These are phyloP conservation scores for Dioscorea cayenensis DNA, from an alignment of 116 monocot species.

Conservation along the genomic window DNA sequence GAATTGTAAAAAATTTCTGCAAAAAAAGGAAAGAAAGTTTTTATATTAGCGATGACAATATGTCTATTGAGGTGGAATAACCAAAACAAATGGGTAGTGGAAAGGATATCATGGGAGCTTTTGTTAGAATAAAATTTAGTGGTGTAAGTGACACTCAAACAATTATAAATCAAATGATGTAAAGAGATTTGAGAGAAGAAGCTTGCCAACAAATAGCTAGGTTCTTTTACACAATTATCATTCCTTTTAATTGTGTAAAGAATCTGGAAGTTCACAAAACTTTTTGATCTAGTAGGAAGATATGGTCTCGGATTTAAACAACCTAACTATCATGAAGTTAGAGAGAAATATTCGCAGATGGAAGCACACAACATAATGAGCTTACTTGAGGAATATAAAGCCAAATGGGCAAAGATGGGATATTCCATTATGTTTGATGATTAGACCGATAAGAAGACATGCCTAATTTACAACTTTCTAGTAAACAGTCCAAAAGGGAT, in stretches of 20 bases:
- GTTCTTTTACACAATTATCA: background rate
- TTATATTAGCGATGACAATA: background rate
- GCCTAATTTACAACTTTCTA: background rate
- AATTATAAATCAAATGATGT: background rate
- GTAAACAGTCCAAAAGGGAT: constrained; percentile 8
- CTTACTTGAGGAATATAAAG: background rate
- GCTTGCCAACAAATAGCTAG: background rate
- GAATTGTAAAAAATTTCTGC: background rate
- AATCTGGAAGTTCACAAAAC: background rate
- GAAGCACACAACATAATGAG: background rate
- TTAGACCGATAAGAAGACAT: constrained; percentile 4
- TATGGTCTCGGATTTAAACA: background rate
- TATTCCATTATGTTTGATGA: constrained; percentile 6
- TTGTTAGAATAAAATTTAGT: background rate
- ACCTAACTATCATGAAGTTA: background rate
- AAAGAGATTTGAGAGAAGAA: background rate
- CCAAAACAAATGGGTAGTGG: background rate
- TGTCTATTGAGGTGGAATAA: background rate
- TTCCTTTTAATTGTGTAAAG: background rate
- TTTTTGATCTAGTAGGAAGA: background rate
- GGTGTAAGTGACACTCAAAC: background rate
- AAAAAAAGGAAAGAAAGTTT: background rate
- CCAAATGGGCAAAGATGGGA: background rate
- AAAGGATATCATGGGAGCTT: background rate
- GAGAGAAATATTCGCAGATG: background rate